Conservation (phyloP, 2,329 filamentous ascomycete genomes). For the Trichophyton rubrum region DNA sequence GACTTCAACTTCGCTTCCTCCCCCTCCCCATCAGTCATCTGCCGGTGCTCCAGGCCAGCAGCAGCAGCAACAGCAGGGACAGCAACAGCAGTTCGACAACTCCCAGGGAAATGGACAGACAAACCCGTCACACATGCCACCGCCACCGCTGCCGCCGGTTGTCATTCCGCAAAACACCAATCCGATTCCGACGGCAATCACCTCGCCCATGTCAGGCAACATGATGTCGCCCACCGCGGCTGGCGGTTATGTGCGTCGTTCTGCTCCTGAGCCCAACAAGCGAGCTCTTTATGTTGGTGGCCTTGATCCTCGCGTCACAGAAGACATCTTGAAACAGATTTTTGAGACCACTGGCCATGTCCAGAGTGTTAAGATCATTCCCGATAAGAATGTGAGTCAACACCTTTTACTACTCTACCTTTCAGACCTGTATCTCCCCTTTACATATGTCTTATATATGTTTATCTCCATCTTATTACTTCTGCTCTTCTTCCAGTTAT, state of each 20-base stretch:
- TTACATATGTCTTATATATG: background rate
- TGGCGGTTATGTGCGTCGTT: conserved; percentile 70
- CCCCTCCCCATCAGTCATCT: conserved; percentile 51
- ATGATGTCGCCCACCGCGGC: conserved; percentile 78
- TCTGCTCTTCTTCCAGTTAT: background rate
- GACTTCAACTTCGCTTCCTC: conserved; percentile 53
- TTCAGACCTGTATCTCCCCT: background rate
- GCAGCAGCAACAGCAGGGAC: background rate
- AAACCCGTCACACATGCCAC: conserved; percentile 68
- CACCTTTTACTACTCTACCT: background rate
- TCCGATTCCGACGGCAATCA: conserved; percentile 83
- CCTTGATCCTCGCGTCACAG: conserved; percentile 85
- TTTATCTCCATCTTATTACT: conserved; percentile 4
- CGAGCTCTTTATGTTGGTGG: conserved; percentile 91
- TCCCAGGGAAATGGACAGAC: conserved; percentile 53
- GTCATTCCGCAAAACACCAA: conserved; percentile 94
- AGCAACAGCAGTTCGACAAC: conserved; percentile 51
- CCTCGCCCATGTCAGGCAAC: conserved; percentile 65
- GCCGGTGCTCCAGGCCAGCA: conserved; percentile 52
- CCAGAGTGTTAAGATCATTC: conserved; percentile 98
- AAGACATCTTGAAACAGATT: conserved; percentile 92
- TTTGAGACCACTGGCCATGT: conserved; percentile 98
- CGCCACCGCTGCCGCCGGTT: conserved; percentile 69
- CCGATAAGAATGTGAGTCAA: conserved; percentile 88
- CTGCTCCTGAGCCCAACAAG: conserved; percentile 97